Conservation (phyloP, 371 early-diverging fungal species). For the Chytridium lagenaria region DNA sequence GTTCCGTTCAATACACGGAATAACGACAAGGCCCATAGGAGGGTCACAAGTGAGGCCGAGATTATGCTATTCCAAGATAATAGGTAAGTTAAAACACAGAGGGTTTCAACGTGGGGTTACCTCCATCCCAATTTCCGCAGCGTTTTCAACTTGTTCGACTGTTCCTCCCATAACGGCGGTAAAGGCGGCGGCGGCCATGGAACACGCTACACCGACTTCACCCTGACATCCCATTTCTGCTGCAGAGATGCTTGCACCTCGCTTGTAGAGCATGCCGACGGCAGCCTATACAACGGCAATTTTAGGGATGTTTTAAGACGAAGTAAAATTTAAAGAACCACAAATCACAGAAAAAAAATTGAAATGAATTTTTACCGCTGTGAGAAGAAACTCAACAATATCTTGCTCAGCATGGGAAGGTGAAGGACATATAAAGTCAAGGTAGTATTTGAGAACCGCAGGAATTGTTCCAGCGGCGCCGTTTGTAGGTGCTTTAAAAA, state of each 20-base stretch:
- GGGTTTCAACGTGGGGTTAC: background rate
- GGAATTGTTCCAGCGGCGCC: slow-evolving; percentile 95
- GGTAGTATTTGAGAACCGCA: slow-evolving; percentile 91
- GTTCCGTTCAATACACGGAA: slow-evolving; percentile 97
- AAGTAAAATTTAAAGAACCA: background rate
- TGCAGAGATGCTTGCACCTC: slow-evolving; percentile 91
- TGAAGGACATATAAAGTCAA: slow-evolving; percentile 89
- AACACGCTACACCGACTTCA: slow-evolving; percentile 91
- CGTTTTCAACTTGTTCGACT: slow-evolving; percentile 89
- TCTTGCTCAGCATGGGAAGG: slow-evolving; percentile 72
- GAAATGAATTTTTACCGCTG: slow-evolving; percentile 57
- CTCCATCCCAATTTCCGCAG: slow-evolving; percentile 95
- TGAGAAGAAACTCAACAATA: slow-evolving; percentile 89
- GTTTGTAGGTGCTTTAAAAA: slow-evolving; percentile 90
- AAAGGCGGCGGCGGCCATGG: slow-evolving; percentile 95
- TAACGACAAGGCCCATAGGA: slow-evolving; percentile 89
- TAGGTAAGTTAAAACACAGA: background rate
- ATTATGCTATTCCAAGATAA: slow-evolving; percentile 68
- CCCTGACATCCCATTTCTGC: slow-evolving; percentile 97
- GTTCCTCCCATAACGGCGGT: slow-evolving; percentile 96
- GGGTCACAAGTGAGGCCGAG: slow-evolving; percentile 95
- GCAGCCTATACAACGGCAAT: slow-evolving; percentile 66
- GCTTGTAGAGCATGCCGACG: slow-evolving; percentile 95
- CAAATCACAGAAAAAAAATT: background rate
- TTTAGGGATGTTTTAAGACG: too few relatives aligned